Evolutionary conservation across 148 eudicot genomes (phyloP), one percentile per base, ranked within the genome.

Genomic region (Diospyros lotus): DNA sequence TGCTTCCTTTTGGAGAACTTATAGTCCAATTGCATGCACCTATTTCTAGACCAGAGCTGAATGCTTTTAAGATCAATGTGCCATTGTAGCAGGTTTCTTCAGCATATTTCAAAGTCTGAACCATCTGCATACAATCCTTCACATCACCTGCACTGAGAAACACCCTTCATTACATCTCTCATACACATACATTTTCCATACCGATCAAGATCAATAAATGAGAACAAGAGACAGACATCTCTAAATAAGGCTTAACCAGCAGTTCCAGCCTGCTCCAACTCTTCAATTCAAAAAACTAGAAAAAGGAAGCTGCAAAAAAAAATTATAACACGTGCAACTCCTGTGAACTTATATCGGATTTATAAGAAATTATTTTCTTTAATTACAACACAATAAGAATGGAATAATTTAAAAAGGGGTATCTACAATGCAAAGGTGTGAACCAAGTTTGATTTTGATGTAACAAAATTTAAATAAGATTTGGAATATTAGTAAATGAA

Each of bases 31-130:
- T 94, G 71, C 88, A 89, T 46, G 97, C 28, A 69, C 98, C 98
- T 74, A 94, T 92, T 71, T 90, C 98, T 55, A 92, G 84, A 78
- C 98, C 97, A 80, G 97, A 90, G 84, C 93, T 90, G 78, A 90
- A 86, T 63, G 96, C 86, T 81, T 86, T 85, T 17, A 94, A 71
- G 38, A 83, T 77, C 77, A 94, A 80, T 61, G 79, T 81, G 58
- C 97, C 98, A 74, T 89, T 90, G 80, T 89, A 90, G 81, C 93
- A 93, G 66, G 82, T 75, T 85, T 94, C 96, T 85, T 94, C 96
- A 64, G 83, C 92, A 82, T 83, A 94, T 80, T 89, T 92, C 62
- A 94, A 82, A 76, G 92, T 42, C 66, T 86, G 85, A 62, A 94
- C 87, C 81, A 78, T 90, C 78, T 78, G 86, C 79, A 88, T 80